Percentiles rank a stretch among this genome's conserved stretches.
phyloP scores from a whole-genome alignment of 2,329 filamentous ascomycete species.

The Pseudopithomyces maydicus region DNA sequence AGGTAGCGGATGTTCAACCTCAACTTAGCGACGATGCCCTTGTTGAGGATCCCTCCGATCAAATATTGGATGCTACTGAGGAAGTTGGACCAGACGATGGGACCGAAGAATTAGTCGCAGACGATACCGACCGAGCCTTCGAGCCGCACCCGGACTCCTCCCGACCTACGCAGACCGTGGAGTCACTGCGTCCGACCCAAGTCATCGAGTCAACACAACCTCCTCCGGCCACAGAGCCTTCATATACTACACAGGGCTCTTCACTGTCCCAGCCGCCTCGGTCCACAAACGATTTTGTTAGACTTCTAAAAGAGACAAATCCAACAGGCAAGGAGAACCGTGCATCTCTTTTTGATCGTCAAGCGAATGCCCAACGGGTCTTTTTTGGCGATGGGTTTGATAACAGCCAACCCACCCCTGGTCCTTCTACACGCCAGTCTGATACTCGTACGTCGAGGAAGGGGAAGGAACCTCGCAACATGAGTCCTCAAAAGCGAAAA shows the following conservation, averaged over 20 bases:
- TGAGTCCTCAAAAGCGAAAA: conserved; percentile 29
- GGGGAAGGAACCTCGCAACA: conserved; percentile 32
- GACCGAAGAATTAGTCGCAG: conserved; percentile 1
- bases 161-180: background rate
- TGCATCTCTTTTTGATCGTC: conserved; percentile 47
- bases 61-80: too few relatives aligned
- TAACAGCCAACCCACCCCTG: conserved; percentile 29
- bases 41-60: too few relatives aligned
- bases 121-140: background rate
- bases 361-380: conserved; percentile 44
- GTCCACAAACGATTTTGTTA: conserved; percentile 27
- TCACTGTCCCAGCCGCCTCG: conserved; percentile 20
- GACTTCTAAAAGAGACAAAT: conserved; percentile 20
- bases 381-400: conserved; percentile 46
- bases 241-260: background rate
- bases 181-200: conserved; percentile 19
- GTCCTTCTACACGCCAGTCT: conserved; percentile 26
- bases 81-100: conserved; percentile 5
- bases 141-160: background rate
- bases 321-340: conserved; percentile 43
- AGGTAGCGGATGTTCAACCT: background rate
- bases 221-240: background rate
- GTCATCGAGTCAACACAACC: background rate
- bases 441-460: conserved; percentile 27
- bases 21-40: too few relatives aligned